Percentiles rank a stretch among this genome's conserved stretches.
Conservation (phyloP, 345 rosid species). For the Euphorbia tirucalli region DNA sequence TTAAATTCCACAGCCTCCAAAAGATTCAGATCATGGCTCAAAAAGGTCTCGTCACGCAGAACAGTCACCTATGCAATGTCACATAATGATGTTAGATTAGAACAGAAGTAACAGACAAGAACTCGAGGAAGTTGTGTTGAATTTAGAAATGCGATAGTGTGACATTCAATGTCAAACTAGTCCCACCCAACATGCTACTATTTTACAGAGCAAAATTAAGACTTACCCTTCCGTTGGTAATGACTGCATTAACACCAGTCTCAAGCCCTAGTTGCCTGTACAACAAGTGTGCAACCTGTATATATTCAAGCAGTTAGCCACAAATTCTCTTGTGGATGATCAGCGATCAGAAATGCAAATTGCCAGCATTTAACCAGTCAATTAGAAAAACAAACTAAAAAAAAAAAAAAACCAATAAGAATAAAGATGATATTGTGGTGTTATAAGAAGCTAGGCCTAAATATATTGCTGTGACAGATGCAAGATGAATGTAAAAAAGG, state of each 20-base stretch:
- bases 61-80: constrained; percentile 51
- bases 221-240: constrained; percentile 95
- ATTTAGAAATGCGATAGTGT: background rate
- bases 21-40: constrained; percentile 80
- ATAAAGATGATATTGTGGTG: background rate
- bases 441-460: background rate
- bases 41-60: constrained; percentile 59
- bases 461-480: background rate
- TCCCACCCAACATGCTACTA: background rate
- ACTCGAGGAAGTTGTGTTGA: background rate
- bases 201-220: background rate
- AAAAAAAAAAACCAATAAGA: background rate
- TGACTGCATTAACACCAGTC: constrained; percentile 61
- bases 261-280: constrained; percentile 62
- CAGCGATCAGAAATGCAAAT: constrained; percentile 1
- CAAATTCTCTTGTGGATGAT: constrained; percentile 9
- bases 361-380: background rate
- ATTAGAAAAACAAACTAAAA: background rate
- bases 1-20: constrained; percentile 87
- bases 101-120: background rate
- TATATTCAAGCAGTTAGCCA: constrained; percentile 9
- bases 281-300: constrained; percentile 68
- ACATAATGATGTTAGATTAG: background rate
- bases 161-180: background rate
- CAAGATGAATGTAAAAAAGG: background rate